These are phyloP conservation scores for Thecamonas trahens DNA, from an alignment of 78 protist genomes.

Conservation along the genomic window DNA sequence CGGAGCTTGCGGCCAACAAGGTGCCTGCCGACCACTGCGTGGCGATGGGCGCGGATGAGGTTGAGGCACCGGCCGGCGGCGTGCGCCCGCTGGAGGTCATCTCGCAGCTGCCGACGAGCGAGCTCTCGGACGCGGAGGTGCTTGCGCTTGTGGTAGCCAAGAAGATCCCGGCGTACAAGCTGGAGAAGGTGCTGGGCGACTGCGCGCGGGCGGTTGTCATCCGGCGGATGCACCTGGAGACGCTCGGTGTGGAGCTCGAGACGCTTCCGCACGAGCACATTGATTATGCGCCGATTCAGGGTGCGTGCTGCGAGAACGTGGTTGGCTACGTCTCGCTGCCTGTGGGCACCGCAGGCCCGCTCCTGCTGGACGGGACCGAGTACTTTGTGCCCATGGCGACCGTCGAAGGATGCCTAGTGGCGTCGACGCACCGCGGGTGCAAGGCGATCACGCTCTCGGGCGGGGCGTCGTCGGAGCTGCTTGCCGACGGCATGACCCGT, in stretches of 20 bases:
- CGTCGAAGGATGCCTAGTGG: constrained; percentile 83
- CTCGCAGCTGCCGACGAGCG: too few species aligned
- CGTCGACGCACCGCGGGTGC: constrained; percentile 64
- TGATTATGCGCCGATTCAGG: constrained; percentile 55
- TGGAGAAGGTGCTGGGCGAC: constrained; percentile 49
- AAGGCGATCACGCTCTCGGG: constrained; percentile 32
- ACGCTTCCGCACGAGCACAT: constrained; percentile 48
- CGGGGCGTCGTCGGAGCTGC: constrained; percentile 9
- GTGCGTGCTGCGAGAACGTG: constrained; percentile 83
- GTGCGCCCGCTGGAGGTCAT: neutral
- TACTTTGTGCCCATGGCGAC: constrained; percentile 80
- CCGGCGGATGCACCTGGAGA: constrained; percentile 32
- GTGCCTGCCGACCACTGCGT: neutral
- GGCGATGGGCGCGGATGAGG: neutral
- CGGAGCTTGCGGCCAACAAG: neutral
- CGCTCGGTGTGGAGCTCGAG: neutral
- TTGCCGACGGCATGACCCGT: constrained; percentile 74
- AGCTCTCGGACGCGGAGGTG: constrained; percentile 21
- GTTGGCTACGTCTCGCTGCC: constrained; percentile 82
- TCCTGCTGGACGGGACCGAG: constrained; percentile 38
- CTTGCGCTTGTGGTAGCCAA: constrained; percentile 22
- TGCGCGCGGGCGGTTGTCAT: constrained; percentile 50
- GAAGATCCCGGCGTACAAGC: constrained; percentile 20
- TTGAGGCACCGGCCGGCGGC: neutral
- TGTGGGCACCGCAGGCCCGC: constrained; percentile 65